Evolutionary conservation across 2,329 filamentous ascomycete species (phyloP).

Genomic region (Neoscytalidium dimidiatum): DNA sequence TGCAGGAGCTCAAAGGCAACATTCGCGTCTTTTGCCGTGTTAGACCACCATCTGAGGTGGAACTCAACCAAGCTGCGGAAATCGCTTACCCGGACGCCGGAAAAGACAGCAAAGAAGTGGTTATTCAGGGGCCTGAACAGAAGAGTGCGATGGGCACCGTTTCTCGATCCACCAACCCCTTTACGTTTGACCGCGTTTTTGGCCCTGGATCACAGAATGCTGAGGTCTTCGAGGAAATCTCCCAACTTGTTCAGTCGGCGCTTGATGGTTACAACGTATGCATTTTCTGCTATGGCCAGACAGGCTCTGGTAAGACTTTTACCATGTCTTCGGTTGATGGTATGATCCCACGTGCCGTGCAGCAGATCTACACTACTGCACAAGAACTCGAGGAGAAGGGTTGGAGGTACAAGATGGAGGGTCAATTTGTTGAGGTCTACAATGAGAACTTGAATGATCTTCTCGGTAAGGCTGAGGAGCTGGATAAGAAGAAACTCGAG

Average conservation of each 20-base stretch:
- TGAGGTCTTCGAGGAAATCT: conserved; percentile 94
- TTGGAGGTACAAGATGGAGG: conserved; percentile 93
- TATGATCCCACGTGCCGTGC: conserved; percentile 91
- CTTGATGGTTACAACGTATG: conserved; percentile 98
- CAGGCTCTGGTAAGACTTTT: conserved; percentile 92
- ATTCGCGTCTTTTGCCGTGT: conserved; percentile 98
- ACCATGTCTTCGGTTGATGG: conserved; percentile 93
- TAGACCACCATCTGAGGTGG: conserved; percentile 67
- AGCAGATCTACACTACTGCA: conserved; percentile 91
- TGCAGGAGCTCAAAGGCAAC: conserved; percentile 96
- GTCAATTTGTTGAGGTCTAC: conserved; percentile 96
- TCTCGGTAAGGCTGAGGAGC: conserved; percentile 68
- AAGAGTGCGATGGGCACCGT: conserved; percentile 77
- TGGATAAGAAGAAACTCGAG: conserved; percentile 82
- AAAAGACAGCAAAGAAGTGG: conserved; percentile 84
- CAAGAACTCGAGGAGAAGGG: conserved; percentile 83
- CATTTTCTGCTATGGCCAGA: conserved; percentile 98
- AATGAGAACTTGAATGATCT: conserved; percentile 96
- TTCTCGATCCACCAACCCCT: conserved; percentile 77
- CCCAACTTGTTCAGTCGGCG: conserved; percentile 92
- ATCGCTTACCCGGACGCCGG: conserved; percentile 78
- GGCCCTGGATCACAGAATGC: conserved; percentile 74
- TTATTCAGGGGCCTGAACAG: conserved; percentile 80
- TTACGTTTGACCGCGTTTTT: conserved; percentile 93
- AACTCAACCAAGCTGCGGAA: conserved; percentile 66